Conservation (phyloP, 2,329 filamentous ascomycete genomes). For the Helminthosporium solani region DNA sequence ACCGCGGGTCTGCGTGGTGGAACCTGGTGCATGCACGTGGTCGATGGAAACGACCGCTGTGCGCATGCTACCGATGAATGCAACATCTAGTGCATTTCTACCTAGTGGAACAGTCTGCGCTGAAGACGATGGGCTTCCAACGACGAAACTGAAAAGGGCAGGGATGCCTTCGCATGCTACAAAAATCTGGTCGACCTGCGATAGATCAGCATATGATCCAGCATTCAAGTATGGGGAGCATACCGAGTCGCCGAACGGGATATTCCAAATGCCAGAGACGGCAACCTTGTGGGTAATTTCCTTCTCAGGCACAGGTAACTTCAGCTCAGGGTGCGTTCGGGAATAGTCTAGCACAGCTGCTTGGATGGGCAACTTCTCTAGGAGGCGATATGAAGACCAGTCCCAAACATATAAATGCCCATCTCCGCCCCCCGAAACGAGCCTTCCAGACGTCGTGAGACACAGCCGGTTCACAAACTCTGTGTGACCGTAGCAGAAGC, state of each 20-base stretch:
- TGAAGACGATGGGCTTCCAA: slow-evolving; percentile 49
- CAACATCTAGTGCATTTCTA: slow-evolving; percentile 66
- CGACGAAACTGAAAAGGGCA: slow-evolving; percentile 64
- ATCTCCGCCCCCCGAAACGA: slow-evolving; percentile 88
- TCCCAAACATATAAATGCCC: slow-evolving; percentile 77
- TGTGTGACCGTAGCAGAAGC: slow-evolving; percentile 83
- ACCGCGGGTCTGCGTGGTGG: slow-evolving; percentile 45
- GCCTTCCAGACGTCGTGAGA: slow-evolving; percentile 61
- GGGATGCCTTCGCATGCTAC: slow-evolving; percentile 51
- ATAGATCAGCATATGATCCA: background rate
- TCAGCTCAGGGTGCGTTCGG: slow-evolving; percentile 18
- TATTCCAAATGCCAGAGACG: slow-evolving; percentile 55
- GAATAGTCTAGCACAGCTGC: slow-evolving; percentile 24
- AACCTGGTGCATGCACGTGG: slow-evolving; percentile 52
- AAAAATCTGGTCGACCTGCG: slow-evolving; percentile 33
- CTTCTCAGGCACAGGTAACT: slow-evolving; percentile 8
- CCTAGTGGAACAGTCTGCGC: slow-evolving; percentile 51
- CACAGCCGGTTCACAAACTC: slow-evolving; percentile 80
- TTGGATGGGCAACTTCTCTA: slow-evolving; percentile 53
- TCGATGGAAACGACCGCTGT: slow-evolving; percentile 55
- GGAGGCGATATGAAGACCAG: slow-evolving; percentile 63
- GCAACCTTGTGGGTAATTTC: slow-evolving; percentile 40
- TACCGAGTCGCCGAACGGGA: slow-evolving; percentile 22
- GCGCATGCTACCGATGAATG: slow-evolving; percentile 25
- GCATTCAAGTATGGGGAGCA: slow-evolving; percentile 44